Evolutionary conservation across 345 rosid species (phyloP).

Genomic region (Salix brachista): DNA sequence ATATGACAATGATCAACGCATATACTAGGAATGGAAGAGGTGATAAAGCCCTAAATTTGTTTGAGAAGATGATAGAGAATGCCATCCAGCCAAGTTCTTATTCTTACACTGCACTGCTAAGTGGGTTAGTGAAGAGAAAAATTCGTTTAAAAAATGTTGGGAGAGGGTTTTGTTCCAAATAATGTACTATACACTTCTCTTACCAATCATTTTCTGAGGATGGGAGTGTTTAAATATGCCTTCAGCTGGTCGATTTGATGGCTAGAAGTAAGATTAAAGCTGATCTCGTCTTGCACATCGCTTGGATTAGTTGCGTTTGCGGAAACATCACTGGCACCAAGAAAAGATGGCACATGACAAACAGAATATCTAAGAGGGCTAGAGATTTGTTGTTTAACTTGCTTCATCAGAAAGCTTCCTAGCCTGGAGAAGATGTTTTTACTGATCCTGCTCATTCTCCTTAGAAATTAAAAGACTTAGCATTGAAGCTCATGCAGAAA

Average conservation of each 20-base stretch:
- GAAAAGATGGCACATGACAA: constrained; percentile 24
- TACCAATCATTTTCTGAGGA: constrained; percentile 42
- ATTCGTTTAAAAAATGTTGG: constrained; percentile 50
- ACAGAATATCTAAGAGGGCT: constrained; percentile 30
- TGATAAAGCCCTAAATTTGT: too few relatives aligned
- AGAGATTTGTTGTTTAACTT: constrained; percentile 39
- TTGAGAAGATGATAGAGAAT: constrained; percentile 7
- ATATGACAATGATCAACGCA: too few relatives aligned
- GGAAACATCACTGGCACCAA: constrained; percentile 19
- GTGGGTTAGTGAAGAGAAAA: too few relatives aligned
- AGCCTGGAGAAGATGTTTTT: constrained; percentile 19
- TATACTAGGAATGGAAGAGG: too few relatives aligned
- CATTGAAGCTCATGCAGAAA: constrained; percentile 41
- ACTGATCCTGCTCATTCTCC: constrained; percentile 23
- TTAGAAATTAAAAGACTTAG: constrained; percentile 40
- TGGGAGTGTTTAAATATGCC: constrained; percentile 51
- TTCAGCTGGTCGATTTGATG: constrained; percentile 54
- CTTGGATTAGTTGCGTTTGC: constrained; percentile 48
- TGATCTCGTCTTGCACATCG: constrained; percentile 38
- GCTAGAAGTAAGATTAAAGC: constrained; percentile 34
- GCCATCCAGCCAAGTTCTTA: constrained; percentile 44
- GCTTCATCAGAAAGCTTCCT: constrained; percentile 34
- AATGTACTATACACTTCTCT: constrained; percentile 52
- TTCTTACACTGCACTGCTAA: too few relatives aligned
- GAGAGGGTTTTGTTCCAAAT: constrained; percentile 56